Base-by-base conservation (phyloP, 1,284 basidiomycete species). In the Anthracocystis panici-leucophaei region DNA sequence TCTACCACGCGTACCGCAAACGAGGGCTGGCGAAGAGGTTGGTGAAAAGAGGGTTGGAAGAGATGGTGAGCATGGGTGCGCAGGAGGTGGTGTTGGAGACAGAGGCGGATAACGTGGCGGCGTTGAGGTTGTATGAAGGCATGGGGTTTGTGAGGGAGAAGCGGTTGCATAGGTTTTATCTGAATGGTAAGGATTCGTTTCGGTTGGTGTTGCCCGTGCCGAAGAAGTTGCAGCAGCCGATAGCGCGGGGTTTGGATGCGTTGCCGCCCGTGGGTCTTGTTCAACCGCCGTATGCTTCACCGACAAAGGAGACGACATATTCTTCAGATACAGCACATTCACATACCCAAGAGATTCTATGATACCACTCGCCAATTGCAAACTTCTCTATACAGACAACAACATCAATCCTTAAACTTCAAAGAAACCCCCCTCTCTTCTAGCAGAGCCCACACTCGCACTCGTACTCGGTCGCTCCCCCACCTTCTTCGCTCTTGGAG, bases 121-220 rank as follows among this genome's bases (percentile, higher is more conserved):
- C 94, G 0, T 88, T 99, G 12, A 90, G 91, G 3, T 88, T 99
- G 14, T 99, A 99, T 86, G 92, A 93, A 75, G 91, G 91, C 2
- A 89, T 98, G 25, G 96, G 97, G 0, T 99, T 99, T 86, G 91
- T 98, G 27, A 90, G 93, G 50, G 96, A 98, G 87, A 99, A 99
- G 85, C 90, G 96, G 1, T 88, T 99, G 12, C 92, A 92, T 84
- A 89, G 95, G 3, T 99, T 99, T 87, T 99, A 99, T 84, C 90
- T 98, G 78, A 99, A 98, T 82, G 93, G 84, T 58, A 84, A 84
- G 41, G 82, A 84, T 53, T 76, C 74, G 10, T 84, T 82, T 54
- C 62, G 83, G 2, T 65, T 84, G 44, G 65, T 83, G 0, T 50
- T 82, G 14, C 80, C 81, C 0, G 57, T 81, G 20, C 76, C 78